Evolutionary conservation across 495 filamentous ascomycete genomes (phyloP).

Genomic region (Podospora appendiculata): DNA sequence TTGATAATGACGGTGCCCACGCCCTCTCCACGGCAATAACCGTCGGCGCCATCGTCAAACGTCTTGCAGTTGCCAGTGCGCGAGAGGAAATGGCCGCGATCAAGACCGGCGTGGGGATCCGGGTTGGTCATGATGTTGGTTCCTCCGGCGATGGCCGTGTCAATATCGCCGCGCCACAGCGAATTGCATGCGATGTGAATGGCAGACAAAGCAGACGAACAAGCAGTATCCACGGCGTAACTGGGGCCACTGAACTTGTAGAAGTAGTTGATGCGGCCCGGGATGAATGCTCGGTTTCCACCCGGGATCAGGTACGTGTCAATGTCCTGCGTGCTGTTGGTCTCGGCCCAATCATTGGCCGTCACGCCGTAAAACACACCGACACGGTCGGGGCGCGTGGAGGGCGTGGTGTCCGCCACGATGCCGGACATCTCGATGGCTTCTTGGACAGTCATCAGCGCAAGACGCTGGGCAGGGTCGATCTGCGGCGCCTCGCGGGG

Average conservation of each 20-base stretch:
- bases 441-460: conserved; percentile 74
- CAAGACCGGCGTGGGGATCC: conserved; percentile 70
- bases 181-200: conserved; percentile 78
- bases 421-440: conserved; percentile 81
- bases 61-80: conserved; percentile 70
- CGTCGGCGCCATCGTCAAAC: conserved; percentile 64
- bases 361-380: conserved; percentile 85
- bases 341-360: conserved; percentile 78
- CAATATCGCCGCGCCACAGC: conserved; percentile 66
- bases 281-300: conserved; percentile 70
- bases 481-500: conserved; percentile 77
- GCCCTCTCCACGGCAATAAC: conserved; percentile 65
- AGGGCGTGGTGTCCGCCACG: conserved; percentile 71
- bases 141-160: conserved; percentile 76
- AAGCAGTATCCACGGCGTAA: conserved; percentile 78
- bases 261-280: conserved; percentile 70
- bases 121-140: conserved; percentile 67
- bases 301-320: conserved; percentile 88
- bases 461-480: conserved; percentile 77
- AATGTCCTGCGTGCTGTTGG: conserved; percentile 73
- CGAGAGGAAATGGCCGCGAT: conserved; percentile 69
- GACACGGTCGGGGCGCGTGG: conserved; percentile 70
- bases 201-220: conserved; percentile 70
- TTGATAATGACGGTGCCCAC: conserved; percentile 63
- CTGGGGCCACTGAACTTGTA: conserved; percentile 81